Evolutionary conservation across 148 eudicot genomes (phyloP).

Genomic region (Nepenthes mirabilis): DNA sequence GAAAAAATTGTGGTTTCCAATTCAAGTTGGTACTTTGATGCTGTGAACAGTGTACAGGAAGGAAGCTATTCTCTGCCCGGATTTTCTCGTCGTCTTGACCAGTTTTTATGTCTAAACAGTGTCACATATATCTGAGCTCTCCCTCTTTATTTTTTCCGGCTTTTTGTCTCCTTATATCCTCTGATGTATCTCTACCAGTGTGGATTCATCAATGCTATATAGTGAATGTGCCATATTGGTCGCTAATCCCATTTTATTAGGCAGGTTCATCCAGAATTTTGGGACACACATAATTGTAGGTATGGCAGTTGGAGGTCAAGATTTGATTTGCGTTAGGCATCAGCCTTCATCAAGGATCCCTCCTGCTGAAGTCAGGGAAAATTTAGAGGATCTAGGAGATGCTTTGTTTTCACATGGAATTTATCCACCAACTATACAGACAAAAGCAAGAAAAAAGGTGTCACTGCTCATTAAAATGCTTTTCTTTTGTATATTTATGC

Average conservation of each 20-base stretch:
- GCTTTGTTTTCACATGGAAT: constrained; percentile 67
- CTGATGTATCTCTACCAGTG: too few species aligned
- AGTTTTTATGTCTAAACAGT: too few species aligned
- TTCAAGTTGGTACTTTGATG: too few species aligned
- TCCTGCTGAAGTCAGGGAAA: constrained; percentile 59
- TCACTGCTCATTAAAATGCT: neutral
- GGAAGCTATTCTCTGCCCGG: too few species aligned
- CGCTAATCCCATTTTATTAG: constrained; percentile 27
- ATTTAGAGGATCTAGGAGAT: constrained; percentile 94
- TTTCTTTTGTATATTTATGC: neutral
- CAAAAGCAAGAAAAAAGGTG: constrained; percentile 55
- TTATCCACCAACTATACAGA: constrained; percentile 16
- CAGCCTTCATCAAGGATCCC: constrained; percentile 55
- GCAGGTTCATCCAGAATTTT: constrained; percentile 78
- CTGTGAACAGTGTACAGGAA: too few species aligned
- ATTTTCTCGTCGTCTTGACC: too few species aligned
- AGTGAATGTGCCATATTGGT: neutral
- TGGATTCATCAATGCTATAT: too few species aligned
- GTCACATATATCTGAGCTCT: too few species aligned
- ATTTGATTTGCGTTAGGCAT: constrained; percentile 79
- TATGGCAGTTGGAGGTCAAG: constrained; percentile 94
- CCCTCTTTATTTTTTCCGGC: too few species aligned
- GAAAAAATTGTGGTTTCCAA: too few species aligned
- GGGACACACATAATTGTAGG: constrained; percentile 96
- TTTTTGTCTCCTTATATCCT: too few species aligned